Conservation (phyloP, 1,139 yeast genomes). For the Lodderomyces elongisporus region DNA sequence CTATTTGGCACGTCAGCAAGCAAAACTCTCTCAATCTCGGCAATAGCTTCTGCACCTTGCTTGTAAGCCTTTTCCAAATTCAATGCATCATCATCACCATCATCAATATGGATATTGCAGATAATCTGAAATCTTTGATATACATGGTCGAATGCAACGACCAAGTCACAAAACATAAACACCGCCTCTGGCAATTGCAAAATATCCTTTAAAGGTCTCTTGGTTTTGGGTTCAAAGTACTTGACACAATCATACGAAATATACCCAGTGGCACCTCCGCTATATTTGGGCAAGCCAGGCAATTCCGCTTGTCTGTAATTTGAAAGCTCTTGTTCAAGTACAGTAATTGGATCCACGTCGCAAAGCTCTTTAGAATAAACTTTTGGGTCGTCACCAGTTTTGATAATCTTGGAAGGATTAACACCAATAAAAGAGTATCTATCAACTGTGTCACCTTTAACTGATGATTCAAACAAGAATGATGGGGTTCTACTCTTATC, state of each 20-base stretch:
- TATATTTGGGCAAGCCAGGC: conserved; percentile 77
- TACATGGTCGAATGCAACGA: conserved; percentile 90
- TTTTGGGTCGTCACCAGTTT: conserved; percentile 57
- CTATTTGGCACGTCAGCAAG: conserved; percentile 30
- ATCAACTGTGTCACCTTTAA: conserved; percentile 83
- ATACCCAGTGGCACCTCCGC: conserved; percentile 97
- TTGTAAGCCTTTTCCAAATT: conserved; percentile 50
- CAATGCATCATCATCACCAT: conserved; percentile 31
- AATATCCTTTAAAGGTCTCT: conserved; percentile 68
- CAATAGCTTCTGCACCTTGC: conserved; percentile 53
- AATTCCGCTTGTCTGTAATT: conserved; percentile 62
- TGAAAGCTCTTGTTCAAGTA: conserved; percentile 69
- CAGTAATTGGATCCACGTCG: conserved; percentile 68
- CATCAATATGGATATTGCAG: conserved; percentile 59
- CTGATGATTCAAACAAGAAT: conserved; percentile 82
- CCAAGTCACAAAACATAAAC: conserved; percentile 83
- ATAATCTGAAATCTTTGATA: conserved; percentile 89
- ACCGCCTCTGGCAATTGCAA: conserved; percentile 85
- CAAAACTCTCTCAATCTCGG: conserved; percentile 49
- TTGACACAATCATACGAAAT: conserved; percentile 94
- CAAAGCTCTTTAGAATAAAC: conserved; percentile 30
- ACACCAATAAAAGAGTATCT: conserved; percentile 89
- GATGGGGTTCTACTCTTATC: conserved; percentile 57
- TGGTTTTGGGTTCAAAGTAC: conserved; percentile 90
- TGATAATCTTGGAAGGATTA: conserved; percentile 73